phyloP scores from a whole-genome alignment of 441 rosid genomes.

The Adansonia grandidieri region DNA sequence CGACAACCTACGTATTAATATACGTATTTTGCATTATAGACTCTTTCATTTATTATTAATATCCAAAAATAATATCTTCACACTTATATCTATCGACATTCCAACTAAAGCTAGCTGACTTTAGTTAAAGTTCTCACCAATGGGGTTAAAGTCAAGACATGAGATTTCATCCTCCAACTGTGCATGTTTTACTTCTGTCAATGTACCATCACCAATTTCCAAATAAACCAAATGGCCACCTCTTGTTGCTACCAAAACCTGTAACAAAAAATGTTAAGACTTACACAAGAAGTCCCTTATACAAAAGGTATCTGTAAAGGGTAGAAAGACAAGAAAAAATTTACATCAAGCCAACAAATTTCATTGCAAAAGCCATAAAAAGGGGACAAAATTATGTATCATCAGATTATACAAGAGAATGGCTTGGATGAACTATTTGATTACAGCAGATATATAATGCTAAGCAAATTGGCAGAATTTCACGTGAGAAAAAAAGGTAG shows the following conservation, averaged over 20 bases:
- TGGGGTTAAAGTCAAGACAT: conserved; percentile 92
- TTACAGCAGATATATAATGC: too few relatives aligned
- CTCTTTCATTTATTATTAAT: too few relatives aligned
- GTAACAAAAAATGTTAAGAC: conserved; percentile 23
- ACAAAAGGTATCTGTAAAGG: neutral
- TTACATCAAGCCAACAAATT: neutral
- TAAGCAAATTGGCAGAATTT: too few relatives aligned
- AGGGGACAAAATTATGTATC: neutral
- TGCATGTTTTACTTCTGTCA: conserved; percentile 70
- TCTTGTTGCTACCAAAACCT: conserved; percentile 96
- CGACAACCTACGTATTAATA: too few relatives aligned
- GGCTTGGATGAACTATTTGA: too few relatives aligned
- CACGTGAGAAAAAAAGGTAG: too few relatives aligned
- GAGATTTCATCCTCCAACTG: conserved; percentile 85
- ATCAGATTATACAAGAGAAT: neutral
- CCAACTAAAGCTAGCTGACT: conserved; percentile 96
- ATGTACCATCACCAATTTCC: conserved; percentile 82
- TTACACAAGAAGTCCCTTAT: neutral
- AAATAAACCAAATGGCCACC: conserved; percentile 92
- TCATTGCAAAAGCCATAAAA: neutral
- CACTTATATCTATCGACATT: conserved; percentile 99
- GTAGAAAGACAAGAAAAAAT: neutral
- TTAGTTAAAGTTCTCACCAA: conserved; percentile 69
- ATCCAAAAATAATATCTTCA: conserved; percentile 51
- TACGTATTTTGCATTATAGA: too few relatives aligned